Evolutionary conservation across 306 rosid species (phyloP), one percentile per base, ranked within the genome.

Genomic region (Alnus rubra): DNA sequence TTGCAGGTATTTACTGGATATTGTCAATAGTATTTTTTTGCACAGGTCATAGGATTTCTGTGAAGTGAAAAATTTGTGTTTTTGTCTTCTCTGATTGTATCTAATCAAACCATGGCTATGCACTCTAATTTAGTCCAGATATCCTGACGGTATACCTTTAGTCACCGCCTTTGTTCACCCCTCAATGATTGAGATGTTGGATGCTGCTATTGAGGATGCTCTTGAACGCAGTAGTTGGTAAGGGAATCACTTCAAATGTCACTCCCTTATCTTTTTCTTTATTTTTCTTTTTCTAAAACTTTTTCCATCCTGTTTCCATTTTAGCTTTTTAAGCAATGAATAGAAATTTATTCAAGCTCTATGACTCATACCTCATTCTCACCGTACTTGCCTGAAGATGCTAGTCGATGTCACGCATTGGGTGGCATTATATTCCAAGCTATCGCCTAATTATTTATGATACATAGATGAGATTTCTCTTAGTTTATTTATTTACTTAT

Each of bases 181-280:
- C 16, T 96, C 98, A 35, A 80, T 96, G 85, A 83, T 93, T 63
- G 99, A 96, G 77, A 96, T 96, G 96, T 84, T 96, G 85, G 99
- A 96, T 91, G 87, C 96, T 87, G 86, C 98, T 51, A 80, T 83
- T 28, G 98, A 96, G 84, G 99, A 96, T 88, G 88, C 97, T 76
- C 74, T 96, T 16, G 99, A 96, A 74, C 88, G 86, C 71, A 90
- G 94, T 77, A 89, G 96, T 88, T 96, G 99, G 99, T 92, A 87
- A 88, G 93, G 28, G 62, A 63, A 63, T 78, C 52, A 60, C 77
- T 76, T 69, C 52, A 65, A 10, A 15, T 74, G 13, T 69, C 9
- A 48, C 39, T 35, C 62, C 44, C 5, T 50, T 54, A 30, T 65
- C 71, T 39, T 53, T 45, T 13, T 73, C 69, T 23, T 23, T 23